Percentiles rank a stretch among this genome's conserved stretches.
Evolutionary conservation across 2,329 filamentous ascomycete genomes (phyloP).

Genomic region (Stemphylium vesicarium): DNA sequence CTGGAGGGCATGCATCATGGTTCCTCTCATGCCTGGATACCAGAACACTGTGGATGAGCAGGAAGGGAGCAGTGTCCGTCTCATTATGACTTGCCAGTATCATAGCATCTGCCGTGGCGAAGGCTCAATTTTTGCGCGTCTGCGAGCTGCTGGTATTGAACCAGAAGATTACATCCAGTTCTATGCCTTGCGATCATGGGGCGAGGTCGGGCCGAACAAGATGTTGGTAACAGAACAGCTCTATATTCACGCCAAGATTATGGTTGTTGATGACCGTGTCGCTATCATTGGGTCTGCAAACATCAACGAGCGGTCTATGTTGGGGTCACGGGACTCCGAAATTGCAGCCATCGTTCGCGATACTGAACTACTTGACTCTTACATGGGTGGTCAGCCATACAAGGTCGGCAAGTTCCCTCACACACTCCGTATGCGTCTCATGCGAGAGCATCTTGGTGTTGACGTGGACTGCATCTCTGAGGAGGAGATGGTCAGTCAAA

Average conservation of each 20-base stretch:
- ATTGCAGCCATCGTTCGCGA: constrained; percentile 89
- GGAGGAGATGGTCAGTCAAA: constrained; percentile 44
- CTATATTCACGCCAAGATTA: constrained; percentile 97
- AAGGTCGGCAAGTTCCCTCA: constrained; percentile 91
- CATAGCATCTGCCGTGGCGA: constrained; percentile 94
- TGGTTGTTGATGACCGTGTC: constrained; percentile 92
- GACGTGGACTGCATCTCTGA: constrained; percentile 81
- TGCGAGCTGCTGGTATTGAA: constrained; percentile 80
- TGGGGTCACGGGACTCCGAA: constrained; percentile 91
- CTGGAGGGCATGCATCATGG: constrained; percentile 88
- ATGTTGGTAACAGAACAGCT: constrained; percentile 91
- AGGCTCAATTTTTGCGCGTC: constrained; percentile 85
- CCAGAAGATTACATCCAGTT: constrained; percentile 96
- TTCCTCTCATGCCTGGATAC: constrained; percentile 97
- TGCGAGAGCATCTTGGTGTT: constrained; percentile 95
- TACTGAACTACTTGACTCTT: constrained; percentile 89
- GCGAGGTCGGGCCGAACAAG: constrained; percentile 82
- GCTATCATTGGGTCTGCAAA: constrained; percentile 97
- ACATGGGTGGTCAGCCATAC: constrained; percentile 89
- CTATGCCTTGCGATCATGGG: constrained; percentile 91
- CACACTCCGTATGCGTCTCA: constrained; percentile 87
- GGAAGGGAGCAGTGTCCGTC: constrained; percentile 89
- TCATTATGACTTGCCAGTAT: constrained; percentile 98
- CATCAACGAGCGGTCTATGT: constrained; percentile 97
- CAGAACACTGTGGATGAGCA: constrained; percentile 95